Evolutionary conservation across 2,329 filamentous ascomycete species (phyloP).

Genomic region (Pseudocercospora eumusae): DNA sequence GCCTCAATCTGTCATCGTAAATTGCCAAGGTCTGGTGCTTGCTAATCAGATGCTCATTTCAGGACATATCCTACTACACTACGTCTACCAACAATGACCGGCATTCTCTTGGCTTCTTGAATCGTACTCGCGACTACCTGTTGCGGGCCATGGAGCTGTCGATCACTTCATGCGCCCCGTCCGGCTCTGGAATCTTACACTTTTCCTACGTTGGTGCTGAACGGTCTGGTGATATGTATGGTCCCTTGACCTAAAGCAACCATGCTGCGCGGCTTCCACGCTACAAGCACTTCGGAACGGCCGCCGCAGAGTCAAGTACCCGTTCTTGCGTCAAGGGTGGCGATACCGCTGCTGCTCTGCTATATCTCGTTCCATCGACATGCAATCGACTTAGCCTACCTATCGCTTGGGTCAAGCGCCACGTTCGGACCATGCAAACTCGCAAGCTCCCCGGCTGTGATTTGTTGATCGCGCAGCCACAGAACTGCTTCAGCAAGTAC

Average conservation of each 20-base stretch:
- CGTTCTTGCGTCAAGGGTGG: conserved; percentile 11
- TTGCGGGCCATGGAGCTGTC: not conserved
- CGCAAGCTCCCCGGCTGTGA: not conserved
- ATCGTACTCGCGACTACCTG: conserved; percentile 6
- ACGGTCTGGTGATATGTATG: conserved; percentile 6
- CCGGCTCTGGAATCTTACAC: conserved; percentile 12
- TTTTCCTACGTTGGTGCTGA: not conserved
- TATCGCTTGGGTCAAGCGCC: conserved; percentile 6
- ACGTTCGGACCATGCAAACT: conserved; percentile 8
- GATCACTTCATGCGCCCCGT: conserved; percentile 4
- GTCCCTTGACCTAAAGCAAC: conserved; percentile 7
- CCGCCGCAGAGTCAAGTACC: conserved; percentile 3
- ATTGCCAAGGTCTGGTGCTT: conserved; percentile 11
- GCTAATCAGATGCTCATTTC: conserved; percentile 3
- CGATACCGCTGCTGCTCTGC: conserved; percentile 1
- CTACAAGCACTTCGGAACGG: conserved; percentile 8
- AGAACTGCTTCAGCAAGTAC: conserved; percentile 6
- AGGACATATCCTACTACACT: not conserved
- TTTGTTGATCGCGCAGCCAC: conserved; percentile 11
- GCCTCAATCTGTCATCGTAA: not conserved
- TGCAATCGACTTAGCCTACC: conserved; percentile 11
- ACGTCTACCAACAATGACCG: not conserved
- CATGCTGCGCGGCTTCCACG: not conserved
- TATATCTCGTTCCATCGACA: conserved; percentile 8
- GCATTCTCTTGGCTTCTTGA: conserved; percentile 8